phyloP scores from a whole-genome alignment of 2,329 filamentous ascomycete genomes.

The Neonectria coccinea region DNA sequence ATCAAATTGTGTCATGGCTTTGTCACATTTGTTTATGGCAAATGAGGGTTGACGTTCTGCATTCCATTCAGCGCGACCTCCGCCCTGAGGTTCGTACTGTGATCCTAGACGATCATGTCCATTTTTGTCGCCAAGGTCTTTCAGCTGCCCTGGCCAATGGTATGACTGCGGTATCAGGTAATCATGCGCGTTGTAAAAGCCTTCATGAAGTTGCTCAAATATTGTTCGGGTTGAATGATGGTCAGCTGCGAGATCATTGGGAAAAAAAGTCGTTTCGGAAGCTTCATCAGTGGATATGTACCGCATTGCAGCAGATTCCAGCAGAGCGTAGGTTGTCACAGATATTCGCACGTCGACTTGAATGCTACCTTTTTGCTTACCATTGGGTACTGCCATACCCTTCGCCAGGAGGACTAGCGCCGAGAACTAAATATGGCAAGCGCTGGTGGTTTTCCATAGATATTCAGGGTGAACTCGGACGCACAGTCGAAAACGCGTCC shows the following conservation, averaged over 20 bases:
- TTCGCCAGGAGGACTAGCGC: conserved; percentile 15
- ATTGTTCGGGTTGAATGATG: conserved; percentile 20
- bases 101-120: too few species aligned
- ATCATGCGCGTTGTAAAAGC: conserved; percentile 17
- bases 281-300: conserved; percentile 24
- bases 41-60: too few species aligned
- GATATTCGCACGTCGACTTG: conserved; percentile 16
- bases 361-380: conserved; percentile 16
- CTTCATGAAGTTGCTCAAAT: conserved; percentile 9
- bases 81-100: too few species aligned
- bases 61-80: too few species aligned
- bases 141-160: conserved; percentile 8
- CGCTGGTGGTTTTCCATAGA: conserved; percentile 27
- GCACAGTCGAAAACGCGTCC: conserved; percentile 9
- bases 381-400: conserved; percentile 25
- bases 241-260: conserved; percentile 6
- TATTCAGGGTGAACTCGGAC: too few species aligned
- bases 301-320: conserved; percentile 14
- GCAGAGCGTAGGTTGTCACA: conserved; percentile 11
- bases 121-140: too few species aligned
- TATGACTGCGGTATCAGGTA: conserved; percentile 13
- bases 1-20: too few species aligned
- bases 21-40: too few species aligned
- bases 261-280: conserved; percentile 24
- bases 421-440: conserved; percentile 21